Conservation (phyloP, 2,329 filamentous ascomycete species). For the Cercospora zeina region DNA sequence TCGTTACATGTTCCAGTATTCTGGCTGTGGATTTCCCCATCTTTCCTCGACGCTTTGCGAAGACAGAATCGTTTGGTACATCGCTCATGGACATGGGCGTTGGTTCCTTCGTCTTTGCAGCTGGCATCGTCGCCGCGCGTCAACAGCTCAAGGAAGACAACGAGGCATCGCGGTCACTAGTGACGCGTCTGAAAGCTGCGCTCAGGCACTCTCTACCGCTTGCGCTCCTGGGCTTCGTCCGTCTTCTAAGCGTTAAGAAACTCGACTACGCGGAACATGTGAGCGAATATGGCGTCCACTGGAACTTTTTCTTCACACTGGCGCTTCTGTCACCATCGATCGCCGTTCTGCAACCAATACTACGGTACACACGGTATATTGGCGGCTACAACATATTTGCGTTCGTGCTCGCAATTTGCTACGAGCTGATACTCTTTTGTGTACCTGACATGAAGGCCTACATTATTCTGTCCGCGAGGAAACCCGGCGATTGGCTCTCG, state of each 20-base stretch:
- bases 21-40: slow-evolving; percentile 94
- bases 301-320: slow-evolving; percentile 99
- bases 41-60: slow-evolving; percentile 92
- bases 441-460: slow-evolving; percentile 73
- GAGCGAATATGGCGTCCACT: slow-evolving; percentile 95
- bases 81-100: slow-evolving; percentile 99
- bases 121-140: slow-evolving; percentile 84
- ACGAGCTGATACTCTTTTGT: slow-evolving; percentile 74
- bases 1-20: slow-evolving; percentile 85
- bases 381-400: slow-evolving; percentile 67
- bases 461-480: slow-evolving; percentile 78
- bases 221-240: slow-evolving; percentile 73
- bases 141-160: slow-evolving; percentile 67
- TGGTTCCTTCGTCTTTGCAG: slow-evolving; percentile 94
- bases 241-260: slow-evolving; percentile 86
- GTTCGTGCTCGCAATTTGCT: slow-evolving; percentile 65
- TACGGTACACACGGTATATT: slow-evolving; percentile 66
- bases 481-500: slow-evolving; percentile 65
- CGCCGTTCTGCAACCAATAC: slow-evolving; percentile 73
- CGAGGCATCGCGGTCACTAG: slow-evolving; percentile 49
- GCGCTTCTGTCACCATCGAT: slow-evolving; percentile 86
- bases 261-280: slow-evolving; percentile 97
- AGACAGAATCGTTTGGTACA: slow-evolving; percentile 98
- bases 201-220: slow-evolving; percentile 81
- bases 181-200: slow-evolving; percentile 63